Base-by-base conservation (phyloP, 2,329 filamentous ascomycete species). In the Mycogone perniciosa region DNA sequence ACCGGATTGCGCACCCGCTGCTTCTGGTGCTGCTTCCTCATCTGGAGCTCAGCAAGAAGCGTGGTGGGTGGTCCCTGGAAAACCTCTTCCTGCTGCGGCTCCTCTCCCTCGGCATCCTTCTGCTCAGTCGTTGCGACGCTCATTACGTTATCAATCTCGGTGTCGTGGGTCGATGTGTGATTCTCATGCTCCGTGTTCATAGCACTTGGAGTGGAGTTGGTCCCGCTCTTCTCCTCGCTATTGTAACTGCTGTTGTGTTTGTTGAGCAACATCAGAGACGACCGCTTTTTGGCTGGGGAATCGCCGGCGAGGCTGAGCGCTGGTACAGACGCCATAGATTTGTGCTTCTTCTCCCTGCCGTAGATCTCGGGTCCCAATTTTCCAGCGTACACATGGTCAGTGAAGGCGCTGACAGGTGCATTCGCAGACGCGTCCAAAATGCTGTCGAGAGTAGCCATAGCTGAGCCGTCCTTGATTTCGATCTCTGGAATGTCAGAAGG, bases 391-490 rank as follows among this genome's bases (percentile, higher is more conserved):
- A 85, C 81, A 65, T 96, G 90, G 62, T 96, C 89, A 0, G 88
- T 95, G 61, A 97, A 97, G 29, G 91, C 92, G 57, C 78, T 89
- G 31, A 96, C 90, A 1, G 93, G 93, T 0, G 93, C 92, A 53
- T 79, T 81, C 3, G 89, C 88, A 3, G 92, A 93, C 6, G 92
- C 93, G 63, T 96, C 87, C 11, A 99, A 77, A 48, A 99, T 95
- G 64, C 84, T 91, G 58, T 99, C 91, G 6, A 99, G 78, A 0
- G 92, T 96, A 39, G 82, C 85, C 64, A 90, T 88, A 8, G 92
- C 91, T 29, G 93, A 97, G 13, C 88, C 86, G 52, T 88, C 84
- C 65, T 84, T 84, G 49, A 84, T 64, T 57, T 84, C 75, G 26
- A 85, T 72, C 9, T 72, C 67, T 5, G 76, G 71, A 2, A 68